Conservation (phyloP, 2,329 filamentous ascomycete species). For the Clonostachys chloroleuca region DNA sequence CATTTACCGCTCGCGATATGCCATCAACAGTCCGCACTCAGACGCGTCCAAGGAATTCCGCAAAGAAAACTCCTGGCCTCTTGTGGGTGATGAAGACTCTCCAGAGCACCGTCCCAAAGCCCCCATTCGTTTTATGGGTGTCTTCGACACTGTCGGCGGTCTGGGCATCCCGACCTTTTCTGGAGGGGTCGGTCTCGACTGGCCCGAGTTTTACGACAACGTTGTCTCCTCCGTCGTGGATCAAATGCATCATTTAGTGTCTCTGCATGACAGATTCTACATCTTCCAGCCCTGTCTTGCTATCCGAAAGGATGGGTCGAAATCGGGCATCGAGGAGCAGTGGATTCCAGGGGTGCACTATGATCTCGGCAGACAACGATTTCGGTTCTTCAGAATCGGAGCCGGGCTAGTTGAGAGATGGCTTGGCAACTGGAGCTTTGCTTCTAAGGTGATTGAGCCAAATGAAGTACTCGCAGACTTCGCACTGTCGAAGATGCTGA, state of each 20-base stretch:
- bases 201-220: conserved; percentile 15
- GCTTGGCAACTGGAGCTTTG: conserved; percentile 15
- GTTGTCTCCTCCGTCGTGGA: conserved; percentile 14
- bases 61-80: background rate
- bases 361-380: conserved; percentile 11
- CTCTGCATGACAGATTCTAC: conserved; percentile 11
- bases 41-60: conserved; percentile 8
- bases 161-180: conserved; percentile 10
- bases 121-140: conserved; percentile 12
- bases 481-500: conserved; percentile 11
- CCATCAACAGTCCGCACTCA: conserved; percentile 8
- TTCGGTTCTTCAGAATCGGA: conserved; percentile 8
- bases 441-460: conserved; percentile 9
- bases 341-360: conserved; percentile 16
- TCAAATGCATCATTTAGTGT: conserved; percentile 13
- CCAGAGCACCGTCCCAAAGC: conserved; percentile 4
- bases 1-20: conserved; percentile 11
- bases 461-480: conserved; percentile 12
- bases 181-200: conserved; percentile 11
- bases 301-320: conserved; percentile 1
- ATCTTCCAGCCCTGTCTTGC: conserved; percentile 10
- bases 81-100: background rate
- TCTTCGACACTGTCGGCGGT: conserved; percentile 14
- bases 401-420: conserved; percentile 13
- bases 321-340: conserved; percentile 6